Percentiles rank a stretch among this genome's conserved stretches.
phyloP scores from a whole-genome alignment of 192 early-diverging fungal genomes.

The Thamnidium elegans region DNA sequence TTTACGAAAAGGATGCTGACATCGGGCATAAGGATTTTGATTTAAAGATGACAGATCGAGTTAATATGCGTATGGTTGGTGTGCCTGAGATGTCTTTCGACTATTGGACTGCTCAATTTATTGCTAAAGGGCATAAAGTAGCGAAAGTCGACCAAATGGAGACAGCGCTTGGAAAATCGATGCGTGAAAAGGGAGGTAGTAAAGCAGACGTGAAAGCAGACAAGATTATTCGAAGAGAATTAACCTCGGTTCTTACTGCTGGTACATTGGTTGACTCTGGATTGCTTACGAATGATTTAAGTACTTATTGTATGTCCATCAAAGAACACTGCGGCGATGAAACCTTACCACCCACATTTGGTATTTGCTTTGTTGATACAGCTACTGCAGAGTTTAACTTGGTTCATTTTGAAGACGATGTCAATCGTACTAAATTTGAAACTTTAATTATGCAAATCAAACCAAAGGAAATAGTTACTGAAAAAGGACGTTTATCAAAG shows the following conservation, averaged over 20 bases:
- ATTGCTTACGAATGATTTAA: slow-evolving; percentile 84
- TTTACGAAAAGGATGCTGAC: slow-evolving; percentile 98
- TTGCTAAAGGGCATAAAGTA: slow-evolving; percentile 94
- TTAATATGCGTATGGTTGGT: slow-evolving; percentile 99
- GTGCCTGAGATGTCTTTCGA: slow-evolving; percentile 94
- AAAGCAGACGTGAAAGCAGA: slow-evolving; percentile 49
- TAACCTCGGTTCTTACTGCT: slow-evolving; percentile 83
- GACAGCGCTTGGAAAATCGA: slow-evolving; percentile 87
- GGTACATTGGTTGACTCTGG: slow-evolving; percentile 90
- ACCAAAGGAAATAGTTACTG: slow-evolving; percentile 88
- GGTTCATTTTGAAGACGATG: slow-evolving; percentile 79
- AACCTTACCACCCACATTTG: slow-evolving; percentile 59
- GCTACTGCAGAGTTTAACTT: slow-evolving; percentile 90
- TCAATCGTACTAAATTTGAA: slow-evolving; percentile 84
- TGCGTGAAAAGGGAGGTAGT: slow-evolving; percentile 67
- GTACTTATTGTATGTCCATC: slow-evolving; percentile 94
- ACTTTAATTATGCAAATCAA: slow-evolving; percentile 91
- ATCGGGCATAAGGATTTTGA: slow-evolving; percentile 96
- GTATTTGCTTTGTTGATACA: slow-evolving; percentile 93
- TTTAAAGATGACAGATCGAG: slow-evolving; percentile 91
- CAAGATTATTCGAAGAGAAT: slow-evolving; percentile 79
- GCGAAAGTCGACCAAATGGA: slow-evolving; percentile 98
- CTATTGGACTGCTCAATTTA: slow-evolving; percentile 93
- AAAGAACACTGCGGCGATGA: slow-evolving; percentile 50
- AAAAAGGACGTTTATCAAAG: slow-evolving; percentile 62